phyloP scores from a whole-genome alignment of 2,329 filamentous ascomycete genomes.

The Fusarium torulosum region DNA sequence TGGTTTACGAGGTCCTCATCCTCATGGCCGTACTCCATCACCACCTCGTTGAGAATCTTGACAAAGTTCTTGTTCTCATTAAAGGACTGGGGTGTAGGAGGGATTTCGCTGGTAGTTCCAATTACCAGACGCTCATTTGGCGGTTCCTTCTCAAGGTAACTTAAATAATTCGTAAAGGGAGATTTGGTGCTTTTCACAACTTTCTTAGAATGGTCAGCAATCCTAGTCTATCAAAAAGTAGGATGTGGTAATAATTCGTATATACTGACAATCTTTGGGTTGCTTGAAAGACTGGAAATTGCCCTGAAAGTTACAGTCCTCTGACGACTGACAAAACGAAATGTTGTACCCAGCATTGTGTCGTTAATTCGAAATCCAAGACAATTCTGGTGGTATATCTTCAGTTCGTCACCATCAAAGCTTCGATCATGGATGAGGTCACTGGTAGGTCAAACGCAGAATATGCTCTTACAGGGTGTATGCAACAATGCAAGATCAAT shows the following conservation, averaged over 20 bases:
- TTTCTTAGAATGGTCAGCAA: constrained; percentile 60
- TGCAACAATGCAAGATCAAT: constrained; percentile 52
- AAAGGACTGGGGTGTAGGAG: constrained; percentile 72
- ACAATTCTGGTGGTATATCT: constrained; percentile 1
- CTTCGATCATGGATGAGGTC: constrained; percentile 51
- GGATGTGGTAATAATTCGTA: not conserved
- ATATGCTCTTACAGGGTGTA: constrained; percentile 43
- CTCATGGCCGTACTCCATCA: constrained; percentile 66
- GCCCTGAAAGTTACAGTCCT: constrained; percentile 46
- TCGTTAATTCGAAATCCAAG: constrained; percentile 14
- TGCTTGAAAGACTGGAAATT: constrained; percentile 63
- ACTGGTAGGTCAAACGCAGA: constrained; percentile 35
- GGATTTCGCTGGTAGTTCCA: constrained; percentile 69
- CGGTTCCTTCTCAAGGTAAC: constrained; percentile 69
- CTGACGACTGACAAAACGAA: constrained; percentile 44
- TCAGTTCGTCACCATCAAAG: constrained; percentile 3
- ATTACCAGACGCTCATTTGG: constrained; percentile 68
- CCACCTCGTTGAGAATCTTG: constrained; percentile 68
- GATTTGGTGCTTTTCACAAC: constrained; percentile 64
- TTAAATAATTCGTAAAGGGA: constrained; percentile 65
- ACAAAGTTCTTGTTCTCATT: constrained; percentile 70
- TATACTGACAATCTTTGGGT: constrained; percentile 66
- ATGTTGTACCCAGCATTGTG: constrained; percentile 47
- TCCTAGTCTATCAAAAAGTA: not conserved
- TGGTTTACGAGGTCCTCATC: constrained; percentile 69